Base-by-base conservation (phyloP, 2,329 filamentous ascomycete genomes). In the Phaeosphaeria sp. region DNA sequence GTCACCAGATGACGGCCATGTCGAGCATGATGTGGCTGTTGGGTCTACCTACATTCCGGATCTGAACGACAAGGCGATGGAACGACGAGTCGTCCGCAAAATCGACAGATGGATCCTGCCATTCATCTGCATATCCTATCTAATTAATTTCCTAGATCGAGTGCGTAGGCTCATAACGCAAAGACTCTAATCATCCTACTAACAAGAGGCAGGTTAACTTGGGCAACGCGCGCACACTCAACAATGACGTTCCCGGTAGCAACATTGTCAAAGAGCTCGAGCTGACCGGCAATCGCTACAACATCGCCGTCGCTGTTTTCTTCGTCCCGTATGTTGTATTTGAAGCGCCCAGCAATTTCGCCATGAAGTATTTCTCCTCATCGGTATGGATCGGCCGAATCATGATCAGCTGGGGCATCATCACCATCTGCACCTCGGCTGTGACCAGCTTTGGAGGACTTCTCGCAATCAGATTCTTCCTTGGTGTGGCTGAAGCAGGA, bases 401-500 rank as follows among this genome's bases (percentile, higher is more conserved):
- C 71, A 95, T 96, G 89, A 84, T 84, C 65, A 81, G 83, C 1
- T 88, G 90, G 90, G 90, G 90, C 15, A 76, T 82, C 13, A 82
- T 81, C 53, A 91, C 91, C 87, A 82, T 87, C 0, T 84, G 85
- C 33, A 89, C 89, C 84, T 87, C 87, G 3, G 86, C 90, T 49
- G 83, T 86, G 2, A 77, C 81, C 46, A 87, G 84, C 67, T 89
- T 83, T 77, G 82, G 81, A 1, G 86, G 86, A 0, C 79, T 91
- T 2, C 21, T 65, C 20, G 59, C 73, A 7, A 74, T 74, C 24
- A 71, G 79, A 21, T 78, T 79, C 61, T 91, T 91, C 65, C 80
- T 93, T 0, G 91, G 91, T 30, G 77, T 92, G 21, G 84, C 84
- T 25, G 91, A 94, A 72, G 81, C 90, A 8, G 90, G 90, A 6